These are phyloP conservation scores for Claviceps cyperi DNA, from an alignment of 2,329 filamentous ascomycete genomes.

Conservation along the genomic window DNA sequence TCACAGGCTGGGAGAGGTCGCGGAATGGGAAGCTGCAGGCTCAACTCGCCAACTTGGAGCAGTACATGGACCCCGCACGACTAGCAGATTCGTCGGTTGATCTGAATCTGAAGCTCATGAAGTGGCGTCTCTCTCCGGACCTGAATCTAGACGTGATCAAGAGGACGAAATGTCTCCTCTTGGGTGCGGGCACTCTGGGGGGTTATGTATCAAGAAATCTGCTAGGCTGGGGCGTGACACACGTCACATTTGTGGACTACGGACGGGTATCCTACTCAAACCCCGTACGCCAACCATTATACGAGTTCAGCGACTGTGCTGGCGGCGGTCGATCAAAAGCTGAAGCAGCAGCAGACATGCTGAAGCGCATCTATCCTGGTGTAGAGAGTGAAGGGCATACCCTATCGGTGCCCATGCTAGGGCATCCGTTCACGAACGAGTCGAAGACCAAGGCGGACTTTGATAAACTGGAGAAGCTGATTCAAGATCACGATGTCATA, in stretches of 20 bases:
- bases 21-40: slow-evolving; percentile 62
- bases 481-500: slow-evolving; percentile 77
- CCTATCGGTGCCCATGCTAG: slow-evolving; percentile 87
- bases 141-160: slow-evolving; percentile 83
- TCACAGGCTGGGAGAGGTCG: slow-evolving; percentile 90
- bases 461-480: slow-evolving; percentile 55
- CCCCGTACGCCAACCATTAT: slow-evolving; percentile 86
- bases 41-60: slow-evolving; percentile 67
- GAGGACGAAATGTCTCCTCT: slow-evolving; percentile 72
- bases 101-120: slow-evolving; percentile 94
- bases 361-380: slow-evolving; percentile 80
- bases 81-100: slow-evolving; percentile 91
- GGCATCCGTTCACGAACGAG: slow-evolving; percentile 70
- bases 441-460: slow-evolving; percentile 58
- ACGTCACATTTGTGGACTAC: slow-evolving; percentile 93
- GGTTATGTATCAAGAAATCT: slow-evolving; percentile 86
- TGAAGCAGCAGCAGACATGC: slow-evolving; percentile 58
- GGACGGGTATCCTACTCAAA: slow-evolving; percentile 91
- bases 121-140: slow-evolving; percentile 87
- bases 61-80: slow-evolving; percentile 82
- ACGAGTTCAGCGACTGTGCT: slow-evolving; percentile 77
- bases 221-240: slow-evolving; percentile 88
- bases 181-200: slow-evolving; percentile 85
- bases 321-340: slow-evolving; percentile 78
- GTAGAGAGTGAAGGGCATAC: slow-evolving; percentile 69